Evolutionary conservation across 352 stramenopile genomes (phyloP).

Genomic region (Globisporangium solare): DNA sequence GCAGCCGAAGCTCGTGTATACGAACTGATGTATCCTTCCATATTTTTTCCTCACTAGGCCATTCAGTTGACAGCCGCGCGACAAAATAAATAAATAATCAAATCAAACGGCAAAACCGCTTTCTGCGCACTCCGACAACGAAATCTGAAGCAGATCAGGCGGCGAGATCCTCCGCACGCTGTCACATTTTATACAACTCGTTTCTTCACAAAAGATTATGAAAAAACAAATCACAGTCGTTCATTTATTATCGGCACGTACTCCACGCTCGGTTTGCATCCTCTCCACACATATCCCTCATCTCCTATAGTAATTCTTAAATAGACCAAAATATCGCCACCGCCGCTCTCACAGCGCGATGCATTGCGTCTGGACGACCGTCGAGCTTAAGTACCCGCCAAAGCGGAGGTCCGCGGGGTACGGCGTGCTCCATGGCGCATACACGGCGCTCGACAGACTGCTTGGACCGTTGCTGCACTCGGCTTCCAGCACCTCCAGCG

Average conservation of each 20-base stretch:
- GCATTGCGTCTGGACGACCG: neutral
- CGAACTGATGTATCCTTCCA: no score
- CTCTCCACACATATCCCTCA: neutral
- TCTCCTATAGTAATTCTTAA: slow-evolving; percentile 1
- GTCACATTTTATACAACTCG: no score
- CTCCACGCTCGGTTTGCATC: neutral
- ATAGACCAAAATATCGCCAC: neutral
- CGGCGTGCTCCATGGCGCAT: neutral
- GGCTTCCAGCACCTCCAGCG: slow-evolving; percentile 30
- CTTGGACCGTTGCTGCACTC: slow-evolving; percentile 9
- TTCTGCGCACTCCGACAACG: no score
- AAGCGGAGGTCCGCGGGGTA: neutral
- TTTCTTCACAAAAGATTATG: no score
- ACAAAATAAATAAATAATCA: no score
- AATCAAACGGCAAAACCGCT: no score
- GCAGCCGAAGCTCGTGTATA: no score
- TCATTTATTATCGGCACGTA: neutral
- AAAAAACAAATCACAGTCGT: neutral
- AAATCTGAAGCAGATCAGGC: no score
- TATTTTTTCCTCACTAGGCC: no score
- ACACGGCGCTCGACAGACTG: neutral
- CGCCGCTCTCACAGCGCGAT: neutral
- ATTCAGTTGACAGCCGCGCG: no score
- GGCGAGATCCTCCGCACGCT: no score
- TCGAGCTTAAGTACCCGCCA: neutral